phyloP scores from a whole-genome alignment of 495 filamentous ascomycete species.

The Trichodelitschia bisporula region DNA sequence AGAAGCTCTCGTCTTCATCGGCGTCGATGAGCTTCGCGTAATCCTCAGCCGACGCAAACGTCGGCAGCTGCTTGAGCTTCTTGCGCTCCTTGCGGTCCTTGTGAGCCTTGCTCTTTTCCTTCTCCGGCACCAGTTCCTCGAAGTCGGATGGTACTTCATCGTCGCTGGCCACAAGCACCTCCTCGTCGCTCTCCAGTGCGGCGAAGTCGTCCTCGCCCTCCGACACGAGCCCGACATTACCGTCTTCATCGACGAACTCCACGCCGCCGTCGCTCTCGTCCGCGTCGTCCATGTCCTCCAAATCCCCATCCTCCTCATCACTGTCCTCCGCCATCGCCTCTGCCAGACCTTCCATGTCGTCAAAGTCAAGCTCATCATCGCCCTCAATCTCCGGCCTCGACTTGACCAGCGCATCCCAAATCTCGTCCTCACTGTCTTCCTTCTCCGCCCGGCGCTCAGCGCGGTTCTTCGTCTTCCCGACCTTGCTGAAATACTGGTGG shows the following conservation, averaged over 20 bases:
- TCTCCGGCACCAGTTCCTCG: conserved; percentile 21
- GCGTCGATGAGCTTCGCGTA: conserved; percentile 67
- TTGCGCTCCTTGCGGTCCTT: conserved; percentile 14
- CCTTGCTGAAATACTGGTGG: conserved; percentile 64
- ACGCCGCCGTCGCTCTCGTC: conserved; percentile 20
- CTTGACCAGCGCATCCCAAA: conserved; percentile 80
- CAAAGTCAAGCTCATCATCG: conserved; percentile 29
- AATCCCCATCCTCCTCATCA: conserved; percentile 24
- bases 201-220: conserved; percentile 14
- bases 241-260: conserved; percentile 10
- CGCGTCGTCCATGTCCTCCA: conserved; percentile 25
- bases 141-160: conserved; percentile 13
- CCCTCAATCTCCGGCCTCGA: conserved; percentile 57
- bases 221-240: conserved; percentile 1
- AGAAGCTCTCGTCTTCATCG: conserved; percentile 43
- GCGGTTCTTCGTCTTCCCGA: conserved; percentile 24
- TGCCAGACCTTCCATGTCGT: conserved; percentile 15
- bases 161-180: conserved; percentile 14
- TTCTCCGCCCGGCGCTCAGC: conserved; percentile 26
- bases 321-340: conserved; percentile 17
- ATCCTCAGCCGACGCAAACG: conserved; percentile 78
- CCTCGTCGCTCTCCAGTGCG: conserved; percentile 17
- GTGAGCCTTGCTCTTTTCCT: conserved; percentile 8
- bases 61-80: conserved; percentile 70
- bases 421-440: conserved; percentile 37